phyloP scores from a whole-genome alignment of 2,329 filamentous ascomycete species.

The Arthrobotrys entomopaga region DNA sequence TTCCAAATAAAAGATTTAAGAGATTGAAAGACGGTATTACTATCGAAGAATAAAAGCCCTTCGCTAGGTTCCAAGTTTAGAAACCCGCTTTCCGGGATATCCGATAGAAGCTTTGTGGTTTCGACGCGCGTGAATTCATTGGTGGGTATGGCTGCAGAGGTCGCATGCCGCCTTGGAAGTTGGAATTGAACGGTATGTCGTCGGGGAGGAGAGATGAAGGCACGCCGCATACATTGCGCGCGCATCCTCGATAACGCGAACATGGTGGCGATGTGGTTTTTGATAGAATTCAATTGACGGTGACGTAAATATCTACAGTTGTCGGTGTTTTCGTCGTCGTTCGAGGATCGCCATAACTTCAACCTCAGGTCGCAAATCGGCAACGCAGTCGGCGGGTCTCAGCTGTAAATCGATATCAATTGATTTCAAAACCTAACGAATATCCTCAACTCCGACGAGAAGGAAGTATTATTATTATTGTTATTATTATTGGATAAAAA shows the following conservation, averaged over 20 bases:
- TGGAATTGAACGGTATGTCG: conserved; percentile 35
- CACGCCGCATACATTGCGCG: conserved; percentile 35
- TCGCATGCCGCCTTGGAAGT: conserved; percentile 35
- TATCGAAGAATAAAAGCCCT: conserved; percentile 88
- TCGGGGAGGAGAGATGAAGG: conserved; percentile 15
- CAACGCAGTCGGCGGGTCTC: not conserved
- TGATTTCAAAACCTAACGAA: too few species aligned
- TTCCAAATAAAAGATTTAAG: not conserved
- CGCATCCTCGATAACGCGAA: conserved; percentile 26
- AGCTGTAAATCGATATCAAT: too few species aligned
- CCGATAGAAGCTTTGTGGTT: conserved; percentile 27
- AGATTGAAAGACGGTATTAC: conserved; percentile 65
- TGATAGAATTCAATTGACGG: too few species aligned
- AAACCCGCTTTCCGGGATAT: conserved; percentile 73
- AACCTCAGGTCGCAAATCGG: not conserved
- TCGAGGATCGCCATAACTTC: not conserved
- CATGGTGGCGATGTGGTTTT: conserved; percentile 15
- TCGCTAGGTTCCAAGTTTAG: conserved; percentile 81
- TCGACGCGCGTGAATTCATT: conserved; percentile 20
- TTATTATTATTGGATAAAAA: too few species aligned
- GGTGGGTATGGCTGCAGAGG: conserved; percentile 13
- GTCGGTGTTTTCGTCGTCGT: too few species aligned
- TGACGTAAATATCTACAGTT: too few species aligned
- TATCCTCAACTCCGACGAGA: too few species aligned
- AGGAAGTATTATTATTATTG: too few species aligned